Evolutionary conservation across 805 yeast genomes (phyloP).

Genomic region (Maudiozyma saulgeensis): DNA sequence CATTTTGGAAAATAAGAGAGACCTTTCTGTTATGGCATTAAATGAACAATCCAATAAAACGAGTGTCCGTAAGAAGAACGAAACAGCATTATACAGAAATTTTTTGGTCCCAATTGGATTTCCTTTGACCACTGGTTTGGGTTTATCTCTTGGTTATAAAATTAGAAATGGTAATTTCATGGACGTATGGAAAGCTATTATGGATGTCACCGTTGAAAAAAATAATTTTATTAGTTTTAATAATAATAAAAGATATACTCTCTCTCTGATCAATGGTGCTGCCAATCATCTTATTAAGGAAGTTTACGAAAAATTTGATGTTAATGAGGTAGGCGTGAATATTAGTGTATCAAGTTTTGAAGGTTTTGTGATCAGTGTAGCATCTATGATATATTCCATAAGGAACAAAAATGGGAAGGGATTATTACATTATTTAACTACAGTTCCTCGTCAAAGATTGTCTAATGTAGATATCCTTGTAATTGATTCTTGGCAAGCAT

Average conservation of each 20-base stretch:
- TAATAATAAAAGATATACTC: conserved; percentile 11
- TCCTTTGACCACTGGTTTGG: conserved; percentile 60
- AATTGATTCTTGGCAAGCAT: conserved; percentile 23
- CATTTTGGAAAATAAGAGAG: conserved; percentile 32
- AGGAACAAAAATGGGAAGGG: conserved; percentile 4
- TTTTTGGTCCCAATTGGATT: conserved; percentile 63
- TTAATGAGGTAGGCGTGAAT: conserved; percentile 23
- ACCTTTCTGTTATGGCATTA: conserved; percentile 49
- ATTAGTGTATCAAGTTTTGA: conserved; percentile 23
- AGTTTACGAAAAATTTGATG: conserved; percentile 3
- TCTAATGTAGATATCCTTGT: conserved; percentile 29
- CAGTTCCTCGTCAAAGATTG: conserved; percentile 23
- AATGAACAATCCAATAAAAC: conserved; percentile 57
- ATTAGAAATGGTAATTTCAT: conserved; percentile 65
- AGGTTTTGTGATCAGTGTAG: conserved; percentile 34
- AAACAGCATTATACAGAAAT: conserved; percentile 70
- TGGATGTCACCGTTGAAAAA: conserved; percentile 19
- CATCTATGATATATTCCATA: conserved; percentile 34
- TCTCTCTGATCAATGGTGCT: conserved; percentile 19
- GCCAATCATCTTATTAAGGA: conserved; percentile 12
- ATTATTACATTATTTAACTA: conserved; percentile 34
- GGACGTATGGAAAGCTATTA: conserved; percentile 60
- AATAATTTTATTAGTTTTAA: conserved; percentile 14
- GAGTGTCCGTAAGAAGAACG: conserved; percentile 52
- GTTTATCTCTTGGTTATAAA: conserved; percentile 53